Evolutionary conservation across 176 grass and related monocot genomes (phyloP), one percentile per base, ranked within the genome.

Genomic region (Oryza glaberrima): DNA sequence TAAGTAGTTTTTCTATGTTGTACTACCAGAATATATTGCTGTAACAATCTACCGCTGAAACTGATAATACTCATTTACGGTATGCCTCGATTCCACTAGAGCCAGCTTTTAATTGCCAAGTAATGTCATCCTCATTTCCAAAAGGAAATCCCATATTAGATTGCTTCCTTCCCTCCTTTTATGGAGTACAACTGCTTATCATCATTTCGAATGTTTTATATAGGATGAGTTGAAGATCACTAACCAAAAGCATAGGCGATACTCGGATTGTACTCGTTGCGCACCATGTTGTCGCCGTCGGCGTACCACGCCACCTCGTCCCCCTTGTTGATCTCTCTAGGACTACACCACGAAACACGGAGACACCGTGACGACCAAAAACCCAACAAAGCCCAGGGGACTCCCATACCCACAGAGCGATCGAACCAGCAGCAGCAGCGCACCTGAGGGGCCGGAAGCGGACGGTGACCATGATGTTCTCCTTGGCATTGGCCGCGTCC

Each of bases 281-380:
- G 91, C 34, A 98, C 93, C 84, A 87, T 87, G 78, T 95, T 91
- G 87, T 95, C 96, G 23, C 93, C 96, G 5, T 98, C 93, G 9
- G 91, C 96, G 9, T 94, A 98, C 95, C 95, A 98, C 20, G 95
- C 95, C 63, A 98, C 86, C 83, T 98, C 95, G 69, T 98, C 93
- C 80, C 95, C 95, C 79, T 98, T 98, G 86, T 95, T 98, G 34
- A 95, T 92, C 89, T 98, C 95, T 84, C 95, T 89, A 46, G 88
- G 91, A 90, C 95, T 95, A 64, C 56, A 81, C 38, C 52, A 77
- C 67, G 46, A 74, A 60, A 71, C 61, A 56, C 70, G 82, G 56
- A 64, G 67, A 61, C 67, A 65, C 35, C 54, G 73, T 71, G 40
- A 54, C 43, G 69, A 51, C 68, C 79, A 81, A 80, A 90, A 67